Evolutionary conservation across 176 grass and related monocot species (phyloP), one percentile per base, ranked within the genome.

Genomic region (Luzula sylvatica): DNA sequence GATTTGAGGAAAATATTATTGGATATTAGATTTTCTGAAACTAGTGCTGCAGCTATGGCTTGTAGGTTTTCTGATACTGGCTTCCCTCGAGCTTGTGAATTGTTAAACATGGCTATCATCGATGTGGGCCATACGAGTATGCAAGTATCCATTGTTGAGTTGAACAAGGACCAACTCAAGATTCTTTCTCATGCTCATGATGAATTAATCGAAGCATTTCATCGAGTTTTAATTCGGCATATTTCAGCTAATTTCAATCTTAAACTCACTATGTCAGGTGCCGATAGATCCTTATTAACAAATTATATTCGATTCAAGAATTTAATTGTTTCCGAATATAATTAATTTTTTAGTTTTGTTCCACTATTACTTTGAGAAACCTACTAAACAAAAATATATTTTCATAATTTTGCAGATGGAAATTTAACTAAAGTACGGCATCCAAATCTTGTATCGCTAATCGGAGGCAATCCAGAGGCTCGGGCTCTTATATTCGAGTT

Each of bases 161-260:
- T 69, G 52, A 80, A 72, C 55, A 87, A 79, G 42, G 77, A 73
- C 1, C 79, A 83, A 16, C 72, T 87, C 19, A 84, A 81, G 61
- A 81, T 94, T 27, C 23, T 94, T 8, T 83, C 75, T 0, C 74
- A 87, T 50, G 27, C 78, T 14, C 83, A 87, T 81, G 82, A 72
- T 56, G 30, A 42, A 1, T 87, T 72, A 12, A n/a, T n/a, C n/a
- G n/a, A n/a, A n/a, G n/a, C n/a, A n/a, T n/a, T n/a, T n/a, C n/a
- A n/a, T n/a, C n/a, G n/a, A n/a, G n/a, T n/a, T n/a, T n/a, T n/a
- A n/a, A n/a, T n/a, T n/a, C n/a, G n/a, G n/a, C n/a, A n/a, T n/a
- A n/a, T n/a, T n/a, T n/a, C n/a, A n/a, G n/a, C n/a, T n/a, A n/a
- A n/a, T n/a, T n/a, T n/a, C n/a, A n/a, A n/a, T n/a, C n/a, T n/a